phyloP scores from a whole-genome alignment of 2,329 filamentous ascomycete species.

The Nemania diffusa region DNA sequence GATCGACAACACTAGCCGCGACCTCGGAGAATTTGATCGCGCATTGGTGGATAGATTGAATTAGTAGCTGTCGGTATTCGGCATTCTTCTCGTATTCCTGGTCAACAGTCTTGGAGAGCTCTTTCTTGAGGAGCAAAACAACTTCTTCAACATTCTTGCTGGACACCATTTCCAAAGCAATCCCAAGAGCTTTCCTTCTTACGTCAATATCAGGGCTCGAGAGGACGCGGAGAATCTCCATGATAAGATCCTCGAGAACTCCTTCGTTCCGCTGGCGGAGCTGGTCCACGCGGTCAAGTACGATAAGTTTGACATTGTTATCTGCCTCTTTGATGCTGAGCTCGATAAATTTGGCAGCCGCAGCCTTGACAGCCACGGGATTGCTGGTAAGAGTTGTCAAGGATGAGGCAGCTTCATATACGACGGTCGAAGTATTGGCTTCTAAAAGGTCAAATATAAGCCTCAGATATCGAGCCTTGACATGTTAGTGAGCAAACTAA shows the following conservation, averaged over 20 bases:
- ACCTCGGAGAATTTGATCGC: constrained; percentile 99
- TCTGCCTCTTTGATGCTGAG: constrained; percentile 97
- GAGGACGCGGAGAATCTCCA: constrained; percentile 95
- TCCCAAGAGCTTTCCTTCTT: constrained; percentile 85
- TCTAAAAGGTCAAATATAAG: constrained; percentile 97
- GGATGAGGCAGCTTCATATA: constrained; percentile 97
- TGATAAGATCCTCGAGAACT: constrained; percentile 90
- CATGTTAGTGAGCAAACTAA: constrained; percentile 23
- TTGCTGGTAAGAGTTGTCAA: constrained; percentile 94
- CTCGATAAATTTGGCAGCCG: constrained; percentile 95
- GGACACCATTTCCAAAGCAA: constrained; percentile 96
- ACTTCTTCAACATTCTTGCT: constrained; percentile 99
- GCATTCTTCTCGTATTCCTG: constrained; percentile 99
- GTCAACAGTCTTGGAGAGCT: constrained; percentile 95
- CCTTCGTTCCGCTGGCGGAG: constrained; percentile 88
- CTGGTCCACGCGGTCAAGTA: constrained; percentile 91
- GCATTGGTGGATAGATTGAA: constrained; percentile 97
- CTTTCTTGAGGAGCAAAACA: constrained; percentile 94
- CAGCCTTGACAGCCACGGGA: constrained; percentile 96
- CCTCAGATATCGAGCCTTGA: constrained; percentile 84
- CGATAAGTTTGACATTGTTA: constrained; percentile 99
- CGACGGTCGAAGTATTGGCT: constrained; percentile 90
- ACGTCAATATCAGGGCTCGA: constrained; percentile 97
- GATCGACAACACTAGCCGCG: constrained; percentile 92
- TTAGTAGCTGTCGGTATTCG: constrained; percentile 93